Percentiles rank a stretch among this genome's conserved stretches.
Evolutionary conservation across 2,329 filamentous ascomycete species (phyloP).

Genomic region (Verticillium albo-atrum): DNA sequence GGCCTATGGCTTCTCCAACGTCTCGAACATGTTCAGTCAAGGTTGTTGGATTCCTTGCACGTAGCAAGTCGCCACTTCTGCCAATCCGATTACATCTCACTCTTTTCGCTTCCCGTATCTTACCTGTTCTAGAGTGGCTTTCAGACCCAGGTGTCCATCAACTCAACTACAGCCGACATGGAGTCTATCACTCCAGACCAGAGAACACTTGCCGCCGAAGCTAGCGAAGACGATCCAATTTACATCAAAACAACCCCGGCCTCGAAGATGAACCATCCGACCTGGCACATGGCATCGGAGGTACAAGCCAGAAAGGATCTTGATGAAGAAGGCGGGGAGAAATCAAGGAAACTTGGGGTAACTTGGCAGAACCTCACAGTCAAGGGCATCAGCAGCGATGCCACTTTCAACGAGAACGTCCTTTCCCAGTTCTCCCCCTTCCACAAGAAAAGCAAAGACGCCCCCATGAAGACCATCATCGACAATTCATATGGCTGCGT

Average conservation of each 20-base stretch:
- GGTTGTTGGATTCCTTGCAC: too few species aligned
- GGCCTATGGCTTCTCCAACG: too few species aligned
- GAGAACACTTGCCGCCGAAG: background rate
- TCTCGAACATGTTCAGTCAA: too few species aligned
- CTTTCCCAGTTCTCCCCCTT: slow-evolving; percentile 1
- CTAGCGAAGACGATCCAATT: background rate
- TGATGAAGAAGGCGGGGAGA: background rate
- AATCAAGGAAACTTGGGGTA: slow-evolving; percentile 11
- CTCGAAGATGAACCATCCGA: background rate
- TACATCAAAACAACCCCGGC: background rate
- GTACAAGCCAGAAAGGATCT: background rate
- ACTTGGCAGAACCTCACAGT: slow-evolving; percentile 17
- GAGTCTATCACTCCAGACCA: background rate
- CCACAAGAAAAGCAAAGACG: background rate
- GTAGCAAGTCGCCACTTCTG: too few species aligned
- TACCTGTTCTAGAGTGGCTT: too few species aligned
- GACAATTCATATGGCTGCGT: slow-evolving; percentile 53
- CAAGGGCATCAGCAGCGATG: slow-evolving; percentile 10
- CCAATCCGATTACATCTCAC: too few species aligned
- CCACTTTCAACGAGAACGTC: slow-evolving; percentile 15
- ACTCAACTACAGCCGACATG: background rate
- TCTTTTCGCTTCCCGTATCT: too few species aligned
- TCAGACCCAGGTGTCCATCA: too few species aligned
- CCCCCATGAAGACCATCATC: slow-evolving; percentile 30
- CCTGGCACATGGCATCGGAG: slow-evolving; percentile 1